Base-by-base conservation (phyloP, 2,329 filamentous ascomycete species). In the Hypoxylon sp. region DNA sequence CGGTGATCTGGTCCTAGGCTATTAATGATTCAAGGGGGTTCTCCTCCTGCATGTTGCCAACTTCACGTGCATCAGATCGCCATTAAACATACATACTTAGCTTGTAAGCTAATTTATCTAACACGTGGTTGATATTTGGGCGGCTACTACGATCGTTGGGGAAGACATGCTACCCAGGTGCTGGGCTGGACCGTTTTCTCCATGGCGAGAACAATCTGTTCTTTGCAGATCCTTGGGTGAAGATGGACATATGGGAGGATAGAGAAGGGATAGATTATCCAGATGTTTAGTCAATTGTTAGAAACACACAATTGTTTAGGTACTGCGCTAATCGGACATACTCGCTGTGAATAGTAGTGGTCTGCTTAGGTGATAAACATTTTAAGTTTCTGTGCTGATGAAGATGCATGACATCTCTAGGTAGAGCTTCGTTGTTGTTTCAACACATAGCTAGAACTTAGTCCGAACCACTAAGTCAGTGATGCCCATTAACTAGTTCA, bases 1-100 rank as follows among this genome's bases (percentile, higher is more conserved):
- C 64, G 61, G 61, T n/a, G 50, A 53, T 53, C 19, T 65, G 62
- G 61, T 52, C 58, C 57, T 63, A 61, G 57, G 44, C 57, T 60
- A 59, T 60, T 50, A 48, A 46, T 54, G 60, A 55, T 52, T 65
- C 56, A 56, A 59, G 33, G 47, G 57, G 47, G 10, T 22, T 11
- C 39, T 17, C n/a, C 44, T 59, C 26, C 29, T 61, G 54, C 51
- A 60, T 52, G 22, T 31, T 54, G 2, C 53, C 33, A 51, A 33
- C 24, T 53, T 63, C 50, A 57, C 29, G 37, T 53, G 46, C 24
- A 37, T 55, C 19, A 42, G 19, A 55, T 59, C n/a, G 13, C 39
- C 39, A 39, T 60, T 26, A 33, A 29, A 31, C 3, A 3, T 50
- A 17, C 55, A 55, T 31, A 29, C 5, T 44, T 56, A 52, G 48